Conservation (phyloP, 1,284 basidiomycete species). For the Filobasidium uniguttulatum region DNA sequence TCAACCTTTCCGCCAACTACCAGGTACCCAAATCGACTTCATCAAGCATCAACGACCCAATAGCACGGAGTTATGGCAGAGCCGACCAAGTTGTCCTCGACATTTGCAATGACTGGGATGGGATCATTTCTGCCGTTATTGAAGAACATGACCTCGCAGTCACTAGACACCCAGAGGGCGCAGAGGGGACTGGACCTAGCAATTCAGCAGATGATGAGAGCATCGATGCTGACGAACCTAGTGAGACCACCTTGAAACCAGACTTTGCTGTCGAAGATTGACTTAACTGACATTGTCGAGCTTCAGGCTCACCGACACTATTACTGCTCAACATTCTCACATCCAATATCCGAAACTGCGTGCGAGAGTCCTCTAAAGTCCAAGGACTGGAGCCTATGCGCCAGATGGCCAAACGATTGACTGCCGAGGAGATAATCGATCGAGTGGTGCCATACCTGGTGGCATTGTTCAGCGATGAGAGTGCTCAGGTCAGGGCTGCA, state of each 20-base stretch:
- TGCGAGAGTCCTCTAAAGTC: constrained; percentile 71
- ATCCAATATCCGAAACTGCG: constrained; percentile 79
- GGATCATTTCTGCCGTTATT: constrained; percentile 9
- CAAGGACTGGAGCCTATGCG: constrained; percentile 77
- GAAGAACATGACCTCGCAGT: constrained; percentile 41
- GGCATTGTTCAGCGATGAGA: constrained; percentile 73
- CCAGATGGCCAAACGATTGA: constrained; percentile 65
- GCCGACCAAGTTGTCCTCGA: constrained; percentile 8
- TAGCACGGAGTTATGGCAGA: not conserved
- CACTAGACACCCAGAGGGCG: constrained; percentile 40
- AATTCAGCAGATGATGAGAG: constrained; percentile 26
- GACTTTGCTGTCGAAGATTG: not conserved
- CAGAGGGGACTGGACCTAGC: no score
- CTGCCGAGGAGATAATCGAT: constrained; percentile 91
- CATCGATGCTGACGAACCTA: constrained; percentile 36
- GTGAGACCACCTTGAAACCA: constrained; percentile 16
- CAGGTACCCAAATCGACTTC: not conserved
- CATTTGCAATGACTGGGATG: constrained; percentile 11
- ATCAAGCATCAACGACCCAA: not conserved
- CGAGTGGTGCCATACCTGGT: constrained; percentile 85
- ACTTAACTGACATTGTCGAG: not conserved
- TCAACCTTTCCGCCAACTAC: not conserved
- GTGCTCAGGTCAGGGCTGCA: constrained; percentile 61
- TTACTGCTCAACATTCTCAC: constrained; percentile 72
- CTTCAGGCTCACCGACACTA: constrained; percentile 62